These are phyloP conservation scores for Acacia concinna DNA, from an alignment of 331 rosid species.

Conservation along the genomic window DNA sequence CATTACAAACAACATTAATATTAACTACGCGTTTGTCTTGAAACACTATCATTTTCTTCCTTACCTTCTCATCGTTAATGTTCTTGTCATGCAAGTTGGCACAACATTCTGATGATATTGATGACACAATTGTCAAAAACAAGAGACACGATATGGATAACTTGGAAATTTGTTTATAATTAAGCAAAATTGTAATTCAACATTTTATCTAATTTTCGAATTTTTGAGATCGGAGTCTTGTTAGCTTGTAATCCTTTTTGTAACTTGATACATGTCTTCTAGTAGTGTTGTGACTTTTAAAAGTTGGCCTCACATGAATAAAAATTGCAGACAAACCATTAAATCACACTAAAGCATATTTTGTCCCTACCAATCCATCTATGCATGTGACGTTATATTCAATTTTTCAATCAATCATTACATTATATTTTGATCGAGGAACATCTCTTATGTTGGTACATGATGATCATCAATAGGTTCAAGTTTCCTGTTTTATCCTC, in stretches of 20 bases:
- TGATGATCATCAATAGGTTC: not conserved
- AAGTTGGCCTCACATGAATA: not conserved
- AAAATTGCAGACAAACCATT: not conserved
- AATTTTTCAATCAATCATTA: not conserved
- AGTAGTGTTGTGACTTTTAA: not conserved
- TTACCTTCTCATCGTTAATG: not conserved
- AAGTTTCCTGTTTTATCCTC: not conserved
- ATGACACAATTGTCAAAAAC: not conserved
- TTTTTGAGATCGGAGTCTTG: not conserved
- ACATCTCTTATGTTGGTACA: slow-evolving; percentile 1
- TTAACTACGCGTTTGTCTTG: not conserved
- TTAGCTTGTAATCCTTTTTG: not conserved
- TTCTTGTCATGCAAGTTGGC: not conserved
- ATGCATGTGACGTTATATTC: not conserved
- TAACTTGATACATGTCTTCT: not conserved
- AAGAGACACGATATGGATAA: not conserved
- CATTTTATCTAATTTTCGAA: not conserved
- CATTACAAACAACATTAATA: not conserved
- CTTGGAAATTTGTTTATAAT: not conserved
- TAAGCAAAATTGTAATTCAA: not conserved
- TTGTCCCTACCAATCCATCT: not conserved
- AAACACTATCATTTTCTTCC: not conserved
- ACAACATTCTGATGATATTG: not conserved
- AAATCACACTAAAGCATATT: not conserved
- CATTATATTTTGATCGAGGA: not conserved